phyloP scores from a whole-genome alignment of 768 basidiomycete genomes.

The Russula griseocarnosa region DNA sequence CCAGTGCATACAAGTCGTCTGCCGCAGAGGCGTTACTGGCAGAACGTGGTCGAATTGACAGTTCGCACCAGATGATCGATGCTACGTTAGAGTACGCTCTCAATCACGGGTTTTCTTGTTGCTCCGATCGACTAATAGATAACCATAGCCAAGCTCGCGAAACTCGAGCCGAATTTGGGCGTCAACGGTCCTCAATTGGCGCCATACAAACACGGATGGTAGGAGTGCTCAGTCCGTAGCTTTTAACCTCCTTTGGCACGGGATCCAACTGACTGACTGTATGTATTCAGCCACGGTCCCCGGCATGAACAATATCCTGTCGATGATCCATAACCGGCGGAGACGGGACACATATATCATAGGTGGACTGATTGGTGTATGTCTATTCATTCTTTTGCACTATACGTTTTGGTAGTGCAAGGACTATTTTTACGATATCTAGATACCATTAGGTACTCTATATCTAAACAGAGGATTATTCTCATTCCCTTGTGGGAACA shows the following conservation, averaged over 20 bases:
- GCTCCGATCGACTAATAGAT: not conserved
- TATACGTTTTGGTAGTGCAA: conserved; percentile 39
- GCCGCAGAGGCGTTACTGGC: conserved; percentile 81
- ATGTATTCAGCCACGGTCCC: conserved; percentile 71
- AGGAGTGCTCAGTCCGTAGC: conserved; percentile 65
- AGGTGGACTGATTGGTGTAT: conserved; percentile 83
- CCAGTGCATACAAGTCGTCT: conserved; percentile 86
- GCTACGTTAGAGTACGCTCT: conserved; percentile 73
- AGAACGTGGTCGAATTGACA: conserved; percentile 87
- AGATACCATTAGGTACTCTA: conserved; percentile 17
- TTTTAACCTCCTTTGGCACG: not conserved
- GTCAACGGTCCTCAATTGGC: conserved; percentile 70
- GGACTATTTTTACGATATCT: conserved; percentile 11
- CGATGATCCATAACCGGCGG: conserved; percentile 89
- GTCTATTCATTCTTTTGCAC: conserved; percentile 58
- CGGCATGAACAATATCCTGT: conserved; percentile 86
- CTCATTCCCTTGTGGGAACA: not conserved
- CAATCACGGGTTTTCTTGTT: not conserved
- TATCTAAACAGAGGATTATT: conserved; percentile 1
- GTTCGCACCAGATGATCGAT: conserved; percentile 92
- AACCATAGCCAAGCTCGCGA: conserved; percentile 87
- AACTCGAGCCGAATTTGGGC: conserved; percentile 86
- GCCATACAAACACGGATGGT: conserved; percentile 83
- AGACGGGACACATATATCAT: conserved; percentile 87
- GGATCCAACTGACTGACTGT: not conserved